Percentiles rank a stretch among this genome's conserved stretches.
phyloP scores from a whole-genome alignment of 192 early-diverging fungal species.

The Diversispora epigaea region DNA sequence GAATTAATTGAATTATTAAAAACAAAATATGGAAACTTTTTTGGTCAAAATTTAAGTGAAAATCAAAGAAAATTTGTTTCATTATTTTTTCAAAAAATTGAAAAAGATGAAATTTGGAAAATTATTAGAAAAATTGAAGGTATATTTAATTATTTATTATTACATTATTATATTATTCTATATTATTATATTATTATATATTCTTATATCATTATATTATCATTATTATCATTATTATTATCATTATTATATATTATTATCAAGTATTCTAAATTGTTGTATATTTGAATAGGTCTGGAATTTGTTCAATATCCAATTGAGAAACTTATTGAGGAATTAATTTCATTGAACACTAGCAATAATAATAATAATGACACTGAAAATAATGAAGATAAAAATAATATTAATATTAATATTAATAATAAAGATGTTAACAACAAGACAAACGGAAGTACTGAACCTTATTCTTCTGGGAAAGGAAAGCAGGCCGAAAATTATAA shows the following conservation, averaged over 20 bases:
- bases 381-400: background rate
- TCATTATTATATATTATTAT: too few species aligned
- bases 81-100: background rate
- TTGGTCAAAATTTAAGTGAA: constrained; percentile 3
- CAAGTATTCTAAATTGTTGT: too few species aligned
- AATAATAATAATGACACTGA: background rate
- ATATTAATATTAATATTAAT: too few species aligned
- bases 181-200: background rate
- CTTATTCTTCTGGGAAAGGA: too few species aligned
- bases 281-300: background rate
- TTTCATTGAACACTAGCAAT: background rate
- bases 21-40: constrained; percentile 6
- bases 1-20: constrained; percentile 9
- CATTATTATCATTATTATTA: too few species aligned
- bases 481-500: too few species aligned
- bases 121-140: constrained; percentile 3
- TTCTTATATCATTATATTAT: background rate
- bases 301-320: constrained; percentile 20
- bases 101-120: background rate
- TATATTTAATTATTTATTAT: background rate
- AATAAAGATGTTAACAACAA: too few species aligned
- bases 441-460: too few species aligned
- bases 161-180: background rate
- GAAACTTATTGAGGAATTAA: background rate
- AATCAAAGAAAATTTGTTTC: constrained; percentile 1